A percentile compares a stretch with the other conserved stretches of the same genome.
Conservation (phyloP, 768 basidiomycete species). For the Panellus pusillus region DNA sequence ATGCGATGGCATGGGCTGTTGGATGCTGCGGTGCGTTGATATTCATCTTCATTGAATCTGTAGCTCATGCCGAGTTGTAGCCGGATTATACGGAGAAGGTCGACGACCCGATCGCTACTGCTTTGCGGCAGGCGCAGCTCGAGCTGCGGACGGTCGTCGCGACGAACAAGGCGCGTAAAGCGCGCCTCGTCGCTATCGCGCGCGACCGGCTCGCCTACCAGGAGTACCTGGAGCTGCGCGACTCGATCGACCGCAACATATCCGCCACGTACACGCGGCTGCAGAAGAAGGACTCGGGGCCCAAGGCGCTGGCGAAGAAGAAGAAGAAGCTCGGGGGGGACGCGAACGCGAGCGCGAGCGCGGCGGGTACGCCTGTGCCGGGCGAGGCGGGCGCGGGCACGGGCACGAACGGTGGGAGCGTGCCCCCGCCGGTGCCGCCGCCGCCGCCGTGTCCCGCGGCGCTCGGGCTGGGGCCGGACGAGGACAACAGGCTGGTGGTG, state of each 20-base stretch:
- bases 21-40: constrained; percentile 61
- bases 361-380: constrained; percentile 22
- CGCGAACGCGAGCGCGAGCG: constrained; percentile 24
- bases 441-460: constrained; percentile 72
- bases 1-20: constrained; percentile 76
- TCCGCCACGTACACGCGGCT: constrained; percentile 71
- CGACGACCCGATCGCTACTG: constrained; percentile 92
- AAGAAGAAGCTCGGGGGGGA: constrained; percentile 54
- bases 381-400: constrained; percentile 24
- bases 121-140: constrained; percentile 84
- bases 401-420: constrained; percentile 29
- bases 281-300: constrained; percentile 71
- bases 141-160: constrained; percentile 75
- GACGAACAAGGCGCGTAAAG: constrained; percentile 82
- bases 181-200: constrained; percentile 70
- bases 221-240: constrained; percentile 84
- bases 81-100: constrained; percentile 76
- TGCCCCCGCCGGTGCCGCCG: constrained; percentile 41
- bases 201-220: constrained; percentile 87
- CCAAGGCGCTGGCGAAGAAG: constrained; percentile 71
- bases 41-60: neutral
- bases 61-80: constrained; percentile 38
- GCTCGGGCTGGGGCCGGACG: constrained; percentile 67
- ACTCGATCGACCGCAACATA: constrained; percentile 86
- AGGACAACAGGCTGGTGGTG: constrained; percentile 60